phyloP scores from a whole-genome alignment of 257 asterid species.

The Fraxinus excelsior region DNA sequence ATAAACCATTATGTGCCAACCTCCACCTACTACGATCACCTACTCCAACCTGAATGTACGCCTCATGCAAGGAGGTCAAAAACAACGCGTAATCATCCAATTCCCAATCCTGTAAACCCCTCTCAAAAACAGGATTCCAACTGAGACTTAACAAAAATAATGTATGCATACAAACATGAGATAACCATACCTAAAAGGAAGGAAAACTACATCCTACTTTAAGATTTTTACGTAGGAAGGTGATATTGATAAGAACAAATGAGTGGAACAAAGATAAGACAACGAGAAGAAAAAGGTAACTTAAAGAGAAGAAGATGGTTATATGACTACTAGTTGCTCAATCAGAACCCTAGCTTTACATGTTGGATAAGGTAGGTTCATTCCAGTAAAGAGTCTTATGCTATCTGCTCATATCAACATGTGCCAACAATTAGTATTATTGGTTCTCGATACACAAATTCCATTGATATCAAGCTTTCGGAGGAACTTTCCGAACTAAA shows the following conservation, averaged over 20 bases:
- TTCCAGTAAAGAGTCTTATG: too few species aligned
- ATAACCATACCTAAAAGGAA: slow-evolving; percentile 7
- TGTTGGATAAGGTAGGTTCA: too few species aligned
- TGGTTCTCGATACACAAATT: not conserved
- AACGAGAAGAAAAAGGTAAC: not conserved
- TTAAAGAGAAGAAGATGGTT: not conserved
- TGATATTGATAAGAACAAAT: not conserved
- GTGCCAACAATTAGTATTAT: not conserved
- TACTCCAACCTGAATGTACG: too few species aligned
- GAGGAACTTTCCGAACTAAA: not conserved
- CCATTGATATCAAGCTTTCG: not conserved
- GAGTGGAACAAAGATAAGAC: not conserved
- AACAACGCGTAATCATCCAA: too few species aligned
- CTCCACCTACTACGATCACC: too few species aligned
- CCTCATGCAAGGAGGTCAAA: too few species aligned
- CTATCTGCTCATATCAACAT: not conserved
- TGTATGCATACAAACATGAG: slow-evolving; percentile 11
- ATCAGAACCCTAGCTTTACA: too few species aligned
- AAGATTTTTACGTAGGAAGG: not conserved
- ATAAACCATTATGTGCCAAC: too few species aligned
- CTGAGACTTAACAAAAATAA: slow-evolving; percentile 21
- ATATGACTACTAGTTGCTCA: not conserved
- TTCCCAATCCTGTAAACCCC: too few species aligned
- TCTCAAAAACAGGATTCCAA: too few species aligned
- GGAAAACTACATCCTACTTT: not conserved